Percentiles rank a stretch among this genome's conserved stretches.
phyloP scores from a whole-genome alignment of 108 stramenopile genomes.

The Cylindrotheca fusiformis region DNA sequence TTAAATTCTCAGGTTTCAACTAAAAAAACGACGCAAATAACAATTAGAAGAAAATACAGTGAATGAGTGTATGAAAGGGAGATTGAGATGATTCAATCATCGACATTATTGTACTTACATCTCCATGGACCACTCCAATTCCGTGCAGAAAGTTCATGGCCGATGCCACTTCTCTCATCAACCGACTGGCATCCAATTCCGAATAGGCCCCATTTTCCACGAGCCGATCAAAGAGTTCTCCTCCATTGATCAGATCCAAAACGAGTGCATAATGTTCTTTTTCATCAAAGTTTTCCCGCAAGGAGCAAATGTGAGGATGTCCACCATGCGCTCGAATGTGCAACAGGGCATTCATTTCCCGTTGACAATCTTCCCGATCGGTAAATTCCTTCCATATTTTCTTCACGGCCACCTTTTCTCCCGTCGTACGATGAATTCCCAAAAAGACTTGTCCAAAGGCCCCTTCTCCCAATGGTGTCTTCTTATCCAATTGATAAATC shows the following conservation, averaged over 20 bases:
- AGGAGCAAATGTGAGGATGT: slow-evolving; percentile 71
- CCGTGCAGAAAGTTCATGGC: slow-evolving; percentile 69
- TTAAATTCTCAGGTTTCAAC: slow-evolving; percentile 75
- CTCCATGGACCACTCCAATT: slow-evolving; percentile 63
- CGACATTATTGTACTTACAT: slow-evolving; percentile 13
- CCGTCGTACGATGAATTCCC: slow-evolving; percentile 44
- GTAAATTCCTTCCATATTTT: slow-evolving; percentile 76
- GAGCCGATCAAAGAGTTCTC: slow-evolving; percentile 80
- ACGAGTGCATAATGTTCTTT: slow-evolving; percentile 57
- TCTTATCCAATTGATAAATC: slow-evolving; percentile 21
- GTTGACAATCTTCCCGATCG: slow-evolving; percentile 50
- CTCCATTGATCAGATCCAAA: slow-evolving; percentile 63
- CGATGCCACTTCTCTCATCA: slow-evolving; percentile 58
- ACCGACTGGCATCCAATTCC: slow-evolving; percentile 58
- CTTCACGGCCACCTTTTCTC: slow-evolving; percentile 65
- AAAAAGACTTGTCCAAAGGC: slow-evolving; percentile 73
- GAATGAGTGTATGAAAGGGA: background rate
- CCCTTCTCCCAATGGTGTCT: slow-evolving; percentile 37
- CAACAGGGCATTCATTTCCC: slow-evolving; percentile 73
- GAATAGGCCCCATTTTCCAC: slow-evolving; percentile 64
- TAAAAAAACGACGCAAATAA: background rate
- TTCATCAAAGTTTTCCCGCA: slow-evolving; percentile 65
- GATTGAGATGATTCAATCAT: background rate
- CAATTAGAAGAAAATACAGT: background rate
- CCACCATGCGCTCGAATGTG: slow-evolving; percentile 61